A percentile compares a stretch with the other conserved stretches of the same genome.
These are phyloP conservation scores for Termitomyces titanicus DNA, from an alignment of 768 basidiomycete genomes.

Conservation along the genomic window DNA sequence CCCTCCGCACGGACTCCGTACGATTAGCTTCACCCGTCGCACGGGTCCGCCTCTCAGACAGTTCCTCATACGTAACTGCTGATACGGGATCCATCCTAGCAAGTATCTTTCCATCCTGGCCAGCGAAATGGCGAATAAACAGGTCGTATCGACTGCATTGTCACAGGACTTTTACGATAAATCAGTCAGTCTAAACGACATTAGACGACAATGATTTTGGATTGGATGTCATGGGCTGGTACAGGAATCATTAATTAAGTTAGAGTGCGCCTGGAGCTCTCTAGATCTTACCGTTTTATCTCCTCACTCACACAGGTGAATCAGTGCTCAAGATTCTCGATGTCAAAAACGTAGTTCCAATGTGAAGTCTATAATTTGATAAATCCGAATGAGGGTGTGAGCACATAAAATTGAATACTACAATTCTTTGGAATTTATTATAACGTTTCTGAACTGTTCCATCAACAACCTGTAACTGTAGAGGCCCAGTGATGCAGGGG, in stretches of 20 bases:
- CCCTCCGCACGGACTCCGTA: slow-evolving; percentile 2
- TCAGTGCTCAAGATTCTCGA: neutral
- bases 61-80: neutral
- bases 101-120: neutral
- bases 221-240: neutral
- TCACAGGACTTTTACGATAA: neutral
- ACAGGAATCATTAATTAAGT: too few relatives aligned
- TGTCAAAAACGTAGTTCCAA: neutral
- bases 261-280: too few relatives aligned
- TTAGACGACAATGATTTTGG: neutral
- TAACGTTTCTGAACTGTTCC: neutral
- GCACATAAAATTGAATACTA: neutral
- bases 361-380: too few relatives aligned
- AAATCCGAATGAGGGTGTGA: neutral
- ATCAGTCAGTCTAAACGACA: neutral
- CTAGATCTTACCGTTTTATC: too few relatives aligned
- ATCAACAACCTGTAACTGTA: slow-evolving; percentile 7
- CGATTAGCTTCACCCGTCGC: slow-evolving; percentile 1
- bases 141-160: neutral
- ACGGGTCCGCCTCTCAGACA: neutral
- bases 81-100: neutral
- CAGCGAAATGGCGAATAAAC: neutral
- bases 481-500: slow-evolving; percentile 10
- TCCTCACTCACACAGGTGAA: too few relatives aligned
- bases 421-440: neutral